A percentile compares a stretch with the other conserved stretches of the same genome.
These are phyloP conservation scores for Fusarium beomiforme DNA, from an alignment of 2,329 filamentous ascomycete species.

Conservation along the genomic window DNA sequence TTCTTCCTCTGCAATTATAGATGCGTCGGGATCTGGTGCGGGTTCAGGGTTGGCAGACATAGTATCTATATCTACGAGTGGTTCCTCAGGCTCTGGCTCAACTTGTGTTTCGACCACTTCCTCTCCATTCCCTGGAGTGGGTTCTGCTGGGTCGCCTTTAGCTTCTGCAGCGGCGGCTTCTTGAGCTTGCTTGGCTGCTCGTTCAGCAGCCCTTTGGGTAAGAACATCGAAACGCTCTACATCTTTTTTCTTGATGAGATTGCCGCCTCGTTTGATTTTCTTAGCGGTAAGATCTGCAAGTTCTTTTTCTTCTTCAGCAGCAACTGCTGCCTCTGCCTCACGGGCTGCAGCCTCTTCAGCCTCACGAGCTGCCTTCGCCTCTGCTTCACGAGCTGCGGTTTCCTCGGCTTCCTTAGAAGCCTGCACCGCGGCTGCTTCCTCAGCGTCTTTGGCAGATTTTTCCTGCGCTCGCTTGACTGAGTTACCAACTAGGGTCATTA, in stretches of 20 bases:
- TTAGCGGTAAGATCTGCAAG: slow-evolving; percentile 33
- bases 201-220: slow-evolving; percentile 18
- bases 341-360: slow-evolving; percentile 27
- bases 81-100: slow-evolving; percentile 18
- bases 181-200: slow-evolving; percentile 44
- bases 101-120: slow-evolving; percentile 22
- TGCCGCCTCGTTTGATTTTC: slow-evolving; percentile 38
- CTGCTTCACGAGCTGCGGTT: slow-evolving; percentile 38
- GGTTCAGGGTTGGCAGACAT: slow-evolving; percentile 5
- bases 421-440: slow-evolving; percentile 25
- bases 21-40: slow-evolving; percentile 25
- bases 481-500: slow-evolving; percentile 33
- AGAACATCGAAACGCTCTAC: slow-evolving; percentile 35
- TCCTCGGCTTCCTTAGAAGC: slow-evolving; percentile 39
- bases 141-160: not conserved
- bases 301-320: slow-evolving; percentile 43
- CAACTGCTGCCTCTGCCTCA: slow-evolving; percentile 44
- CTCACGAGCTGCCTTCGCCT: slow-evolving; percentile 22
- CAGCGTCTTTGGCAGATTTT: slow-evolving; percentile 33
- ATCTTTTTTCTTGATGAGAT: slow-evolving; percentile 38
- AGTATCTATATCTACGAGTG: slow-evolving; percentile 11
- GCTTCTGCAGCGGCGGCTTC: slow-evolving; percentile 33
- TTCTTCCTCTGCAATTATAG: slow-evolving; percentile 33
- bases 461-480: slow-evolving; percentile 37
- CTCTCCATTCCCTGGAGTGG: slow-evolving; percentile 25